Conservation (phyloP, 495 filamentous ascomycete genomes). For the Podospora comata region DNA sequence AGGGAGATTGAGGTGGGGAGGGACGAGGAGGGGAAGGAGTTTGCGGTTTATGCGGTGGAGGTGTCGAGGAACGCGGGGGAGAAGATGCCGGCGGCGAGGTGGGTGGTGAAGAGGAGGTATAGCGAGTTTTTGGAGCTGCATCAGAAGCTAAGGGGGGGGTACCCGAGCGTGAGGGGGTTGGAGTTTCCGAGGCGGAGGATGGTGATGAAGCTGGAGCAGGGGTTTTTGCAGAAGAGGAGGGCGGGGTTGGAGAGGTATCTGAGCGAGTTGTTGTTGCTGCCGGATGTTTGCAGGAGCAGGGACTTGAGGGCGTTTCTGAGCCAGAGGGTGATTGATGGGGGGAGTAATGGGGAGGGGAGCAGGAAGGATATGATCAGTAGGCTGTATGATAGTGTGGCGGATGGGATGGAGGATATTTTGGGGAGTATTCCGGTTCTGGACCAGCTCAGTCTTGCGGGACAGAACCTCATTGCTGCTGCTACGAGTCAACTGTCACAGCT, state of each 20-base stretch:
- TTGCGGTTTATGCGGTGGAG: conserved; percentile 88
- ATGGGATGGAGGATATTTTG: conserved; percentile 97
- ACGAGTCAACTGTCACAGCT: conserved; percentile 67
- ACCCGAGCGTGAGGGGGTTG: conserved; percentile 79
- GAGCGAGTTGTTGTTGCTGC: conserved; percentile 74
- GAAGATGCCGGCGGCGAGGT: conserved; percentile 80
- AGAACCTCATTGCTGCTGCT: conserved; percentile 87
- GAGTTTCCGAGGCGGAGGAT: conserved; percentile 90
- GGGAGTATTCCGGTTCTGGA: conserved; percentile 93
- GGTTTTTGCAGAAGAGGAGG: conserved; percentile 88
- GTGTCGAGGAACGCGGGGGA: conserved; percentile 86
- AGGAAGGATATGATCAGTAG: conserved; percentile 84
- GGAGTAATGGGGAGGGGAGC: conserved; percentile 50
- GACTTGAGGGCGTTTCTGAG: conserved; percentile 93
- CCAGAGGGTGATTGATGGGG: conserved; percentile 67
- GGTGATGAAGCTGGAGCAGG: conserved; percentile 93
- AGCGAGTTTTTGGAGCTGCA: conserved; percentile 97
- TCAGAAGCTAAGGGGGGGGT: conserved; percentile 77
- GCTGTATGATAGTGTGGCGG: conserved; percentile 91
- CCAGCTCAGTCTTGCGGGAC: conserved; percentile 86
- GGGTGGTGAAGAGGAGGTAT: conserved; percentile 78
- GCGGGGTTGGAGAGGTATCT: conserved; percentile 82
- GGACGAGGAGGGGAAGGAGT: conserved; percentile 91
- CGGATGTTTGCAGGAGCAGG: conserved; percentile 89
- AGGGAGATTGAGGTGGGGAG: conserved; percentile 79